phyloP scores from a whole-genome alignment of 129 eudicot species.

The Cynara cardunculus region DNA sequence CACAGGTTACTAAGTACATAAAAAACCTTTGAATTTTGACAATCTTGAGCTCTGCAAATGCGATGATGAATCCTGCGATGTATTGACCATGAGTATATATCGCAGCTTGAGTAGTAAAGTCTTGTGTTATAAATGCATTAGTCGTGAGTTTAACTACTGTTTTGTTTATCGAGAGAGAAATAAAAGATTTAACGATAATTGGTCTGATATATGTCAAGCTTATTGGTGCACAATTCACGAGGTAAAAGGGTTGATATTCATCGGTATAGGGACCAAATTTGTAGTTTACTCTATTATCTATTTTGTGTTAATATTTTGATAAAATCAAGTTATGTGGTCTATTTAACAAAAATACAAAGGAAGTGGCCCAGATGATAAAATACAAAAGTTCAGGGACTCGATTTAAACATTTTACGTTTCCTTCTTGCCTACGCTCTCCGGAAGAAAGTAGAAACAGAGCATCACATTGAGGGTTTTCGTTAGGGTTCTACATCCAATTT shows the following conservation, averaged over 20 bases:
- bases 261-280: not conserved
- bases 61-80: too few species aligned
- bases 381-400: not conserved
- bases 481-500: slow-evolving; percentile 23
- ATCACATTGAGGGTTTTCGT: slow-evolving; percentile 7
- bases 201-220: not conserved
- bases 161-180: not conserved
- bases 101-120: too few species aligned
- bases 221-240: not conserved
- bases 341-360: not conserved
- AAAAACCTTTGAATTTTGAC: too few species aligned
- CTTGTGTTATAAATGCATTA: too few species aligned
- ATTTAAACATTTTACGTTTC: not conserved
- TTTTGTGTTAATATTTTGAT: not conserved
- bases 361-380: not conserved
- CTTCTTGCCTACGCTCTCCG: not conserved
- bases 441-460: not conserved
- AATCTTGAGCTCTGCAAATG: too few species aligned
- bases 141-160: not conserved
- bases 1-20: too few species aligned
- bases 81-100: too few species aligned
- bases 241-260: not conserved
- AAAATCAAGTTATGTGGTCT: not conserved
- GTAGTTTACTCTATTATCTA: not conserved
- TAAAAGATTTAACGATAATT: not conserved